Evolutionary conservation across 352 stramenopile genomes (phyloP).

Genomic region (Globisporangium cederbergense): DNA sequence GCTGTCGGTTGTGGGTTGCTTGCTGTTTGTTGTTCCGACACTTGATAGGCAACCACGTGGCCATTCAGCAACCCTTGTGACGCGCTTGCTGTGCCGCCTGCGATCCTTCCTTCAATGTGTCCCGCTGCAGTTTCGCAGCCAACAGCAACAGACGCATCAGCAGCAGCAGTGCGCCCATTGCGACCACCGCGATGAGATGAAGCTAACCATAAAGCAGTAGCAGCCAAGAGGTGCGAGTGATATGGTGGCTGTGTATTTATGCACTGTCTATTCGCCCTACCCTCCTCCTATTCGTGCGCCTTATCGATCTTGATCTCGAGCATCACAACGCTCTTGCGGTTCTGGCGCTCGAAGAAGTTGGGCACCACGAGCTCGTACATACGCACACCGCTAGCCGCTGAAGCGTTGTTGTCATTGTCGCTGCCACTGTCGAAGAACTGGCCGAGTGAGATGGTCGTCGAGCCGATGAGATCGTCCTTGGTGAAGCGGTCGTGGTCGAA

Average conservation of each 20-base stretch:
- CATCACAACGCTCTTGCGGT: constrained; percentile 67
- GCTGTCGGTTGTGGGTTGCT: neutral
- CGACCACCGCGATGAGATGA: no score
- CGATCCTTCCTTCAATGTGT: neutral
- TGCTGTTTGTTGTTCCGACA: neutral
- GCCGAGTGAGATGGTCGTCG: constrained; percentile 45
- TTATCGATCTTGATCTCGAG: constrained; percentile 72
- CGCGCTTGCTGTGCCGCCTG: neutral
- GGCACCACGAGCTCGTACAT: constrained; percentile 67
- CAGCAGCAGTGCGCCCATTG: no score
- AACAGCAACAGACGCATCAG: neutral
- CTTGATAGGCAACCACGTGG: neutral
- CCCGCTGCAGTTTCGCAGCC: neutral
- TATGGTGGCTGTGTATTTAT: no score
- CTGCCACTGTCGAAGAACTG: constrained; percentile 39
- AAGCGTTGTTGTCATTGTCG: constrained; percentile 16
- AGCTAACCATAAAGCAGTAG: no score
- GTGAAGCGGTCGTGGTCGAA: constrained; percentile 76
- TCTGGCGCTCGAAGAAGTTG: constrained; percentile 49
- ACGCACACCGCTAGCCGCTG: constrained; percentile 24
- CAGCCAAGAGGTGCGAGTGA: no score
- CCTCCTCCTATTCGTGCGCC: constrained; percentile 24
- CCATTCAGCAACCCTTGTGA: neutral
- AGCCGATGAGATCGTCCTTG: constrained; percentile 78
- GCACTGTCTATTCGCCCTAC: neutral